Percentiles rank a stretch among this genome's conserved stretches.
Conservation (phyloP, 139 green algal genomes). For the Dunaliella sp. region DNA sequence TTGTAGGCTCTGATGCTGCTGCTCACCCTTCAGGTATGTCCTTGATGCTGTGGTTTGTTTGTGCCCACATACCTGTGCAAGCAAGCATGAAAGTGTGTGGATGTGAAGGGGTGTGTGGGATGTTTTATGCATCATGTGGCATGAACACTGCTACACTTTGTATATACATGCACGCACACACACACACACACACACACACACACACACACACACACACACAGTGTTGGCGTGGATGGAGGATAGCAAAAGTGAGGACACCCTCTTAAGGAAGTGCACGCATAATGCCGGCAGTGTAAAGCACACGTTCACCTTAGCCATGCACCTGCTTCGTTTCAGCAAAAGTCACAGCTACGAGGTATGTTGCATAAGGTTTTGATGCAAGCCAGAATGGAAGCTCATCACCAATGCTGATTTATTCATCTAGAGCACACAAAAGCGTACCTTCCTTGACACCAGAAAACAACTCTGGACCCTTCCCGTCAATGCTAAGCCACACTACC, state of each 20-base stretch:
- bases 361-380: too few relatives aligned
- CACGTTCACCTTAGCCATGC: constrained; percentile 4
- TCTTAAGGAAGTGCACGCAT: background rate
- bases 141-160: background rate
- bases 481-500: too few relatives aligned
- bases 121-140: background rate
- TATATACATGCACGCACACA: background rate
- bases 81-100: background rate
- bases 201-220: background rate
- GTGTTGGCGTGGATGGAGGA: background rate
- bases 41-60: too few relatives aligned
- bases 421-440: too few relatives aligned
- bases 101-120: background rate
- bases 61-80: too few relatives aligned
- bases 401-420: too few relatives aligned
- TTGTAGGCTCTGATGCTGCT: background rate
- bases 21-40: too few relatives aligned
- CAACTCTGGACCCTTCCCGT: too few relatives aligned
- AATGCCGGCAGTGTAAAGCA: constrained; percentile 9
- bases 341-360: background rate
- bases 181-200: background rate
- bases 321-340: background rate
- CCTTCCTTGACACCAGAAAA: too few relatives aligned
- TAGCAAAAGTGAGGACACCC: background rate
- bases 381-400: too few relatives aligned